Evolutionary conservation across 805 yeast genomes (phyloP), one percentile per base, ranked within the genome.

Genomic region (Yamadazyma tumulicola): DNA sequence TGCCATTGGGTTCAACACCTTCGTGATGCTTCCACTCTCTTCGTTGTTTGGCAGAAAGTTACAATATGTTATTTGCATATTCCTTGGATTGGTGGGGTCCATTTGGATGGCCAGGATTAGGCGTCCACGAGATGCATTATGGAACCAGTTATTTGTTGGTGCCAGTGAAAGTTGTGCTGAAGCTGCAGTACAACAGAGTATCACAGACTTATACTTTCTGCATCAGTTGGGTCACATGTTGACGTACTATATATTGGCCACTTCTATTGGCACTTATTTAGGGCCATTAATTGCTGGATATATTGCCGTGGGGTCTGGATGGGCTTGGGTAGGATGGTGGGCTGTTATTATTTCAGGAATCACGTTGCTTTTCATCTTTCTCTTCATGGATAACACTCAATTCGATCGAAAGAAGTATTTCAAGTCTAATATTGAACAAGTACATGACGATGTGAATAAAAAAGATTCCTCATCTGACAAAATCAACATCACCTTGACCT

Each of bases 211-310:
- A 43, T 63, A 52, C 44, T 63, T 61, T 44, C 61, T 52, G 48
- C 67, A 62, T 41, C 75, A 71, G 47, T 57, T 72, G 30, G 78
- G 77, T 23, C 52, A 74, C 13, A 72, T 67, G 6, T 61, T 72
- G 45, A 72, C 76, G 1, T 63, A 75, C 16, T 78, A 78, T 49
- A 75, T 77, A 39, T 54, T 68, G 38, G 74, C 81, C 10, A 61
- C 80, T 12, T 64, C 76, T 23, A 65, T 67, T 9, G 75, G 79
- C 7, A 72, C 77, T 27, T 78, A 61, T 45, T 54, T 75, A 37
- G 82, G 81, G 4, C 82, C 83, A 4, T 59, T 77, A 46, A 64
- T 77, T 31, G 79, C 81, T 9, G 81, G 81, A 9, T 72, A 74
- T 44, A 72, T 78, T 37, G 65, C 67, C 19, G 66, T 69, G 32